Evolutionary conservation across 768 basidiomycete species (phyloP).

Genomic region (Suillus luteus): DNA sequence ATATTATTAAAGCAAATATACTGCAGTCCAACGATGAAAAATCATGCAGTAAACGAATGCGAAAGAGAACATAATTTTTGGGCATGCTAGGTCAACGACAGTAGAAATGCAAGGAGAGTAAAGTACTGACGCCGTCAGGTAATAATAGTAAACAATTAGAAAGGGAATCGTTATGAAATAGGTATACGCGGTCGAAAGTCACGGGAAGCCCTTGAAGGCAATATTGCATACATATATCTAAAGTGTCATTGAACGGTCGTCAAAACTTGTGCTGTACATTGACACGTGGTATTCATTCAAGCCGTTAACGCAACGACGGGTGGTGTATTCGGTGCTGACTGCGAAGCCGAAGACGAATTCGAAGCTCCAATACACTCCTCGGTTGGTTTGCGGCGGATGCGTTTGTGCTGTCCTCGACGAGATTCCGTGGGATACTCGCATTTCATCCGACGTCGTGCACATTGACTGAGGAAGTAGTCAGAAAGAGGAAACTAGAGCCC

Average conservation of each 20-base stretch:
- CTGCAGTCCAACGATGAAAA: background rate
- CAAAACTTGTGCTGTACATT: background rate
- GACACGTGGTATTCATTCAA: constrained; percentile 7
- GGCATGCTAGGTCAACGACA: background rate
- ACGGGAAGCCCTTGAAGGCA: background rate
- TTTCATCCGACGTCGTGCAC: constrained; percentile 45
- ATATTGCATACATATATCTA: constrained; percentile 7
- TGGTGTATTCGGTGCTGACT: constrained; percentile 5
- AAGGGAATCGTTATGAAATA: constrained; percentile 7
- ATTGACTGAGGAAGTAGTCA: constrained; percentile 41
- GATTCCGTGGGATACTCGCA: constrained; percentile 54
- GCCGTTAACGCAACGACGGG: background rate
- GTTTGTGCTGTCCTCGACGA: constrained; percentile 48
- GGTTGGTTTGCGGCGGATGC: constrained; percentile 32
- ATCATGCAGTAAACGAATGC: background rate
- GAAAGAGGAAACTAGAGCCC: constrained; percentile 15
- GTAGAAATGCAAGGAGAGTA: constrained; percentile 9
- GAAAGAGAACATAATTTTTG: background rate
- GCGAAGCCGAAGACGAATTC: constrained; percentile 3
- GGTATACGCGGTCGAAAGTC: background rate
- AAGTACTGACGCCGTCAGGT: constrained; percentile 7
- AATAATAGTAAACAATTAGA: constrained; percentile 6
- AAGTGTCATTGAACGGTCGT: background rate
- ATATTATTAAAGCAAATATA: constrained; percentile 7
- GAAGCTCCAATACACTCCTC: constrained; percentile 25